Percentiles rank a stretch among this genome's conserved stretches.
Conservation (phyloP, 331 rosid species). For the Malus hybrid region DNA sequence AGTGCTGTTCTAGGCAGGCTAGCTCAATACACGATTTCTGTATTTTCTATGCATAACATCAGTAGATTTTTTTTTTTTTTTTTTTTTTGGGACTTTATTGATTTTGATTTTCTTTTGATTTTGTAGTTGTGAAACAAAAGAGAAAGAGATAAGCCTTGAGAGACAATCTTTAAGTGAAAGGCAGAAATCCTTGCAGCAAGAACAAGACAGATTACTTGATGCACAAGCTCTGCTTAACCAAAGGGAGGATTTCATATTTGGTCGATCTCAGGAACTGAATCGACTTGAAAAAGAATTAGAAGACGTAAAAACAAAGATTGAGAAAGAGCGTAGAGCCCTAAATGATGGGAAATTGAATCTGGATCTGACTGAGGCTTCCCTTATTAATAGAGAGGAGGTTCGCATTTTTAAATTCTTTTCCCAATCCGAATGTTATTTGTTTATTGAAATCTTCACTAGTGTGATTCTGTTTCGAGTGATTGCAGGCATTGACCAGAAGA, state of each 20-base stretch:
- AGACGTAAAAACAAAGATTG: constrained; percentile 37
- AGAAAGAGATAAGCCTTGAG: constrained; percentile 66
- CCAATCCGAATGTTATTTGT: constrained; percentile 10
- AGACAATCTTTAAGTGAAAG: constrained; percentile 76
- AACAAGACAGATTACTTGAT: constrained; percentile 77
- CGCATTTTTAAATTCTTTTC: background rate
- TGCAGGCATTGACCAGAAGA: constrained; percentile 49
- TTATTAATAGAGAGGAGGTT: constrained; percentile 70
- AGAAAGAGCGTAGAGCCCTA: constrained; percentile 49
- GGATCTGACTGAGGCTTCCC: constrained; percentile 46
- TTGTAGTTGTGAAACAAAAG: constrained; percentile 77
- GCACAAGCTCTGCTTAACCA: constrained; percentile 78
- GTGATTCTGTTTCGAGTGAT: constrained; percentile 15
- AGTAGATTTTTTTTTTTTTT: background rate
- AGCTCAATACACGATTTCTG: background rate
- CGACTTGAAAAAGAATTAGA: constrained; percentile 65
- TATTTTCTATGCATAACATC: background rate
- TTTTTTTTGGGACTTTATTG: constrained; percentile 1
- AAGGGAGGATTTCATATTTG: constrained; percentile 65
- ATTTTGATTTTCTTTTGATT: constrained; percentile 5
- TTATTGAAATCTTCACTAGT: constrained; percentile 9
- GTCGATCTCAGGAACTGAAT: constrained; percentile 61
- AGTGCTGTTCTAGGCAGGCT: background rate
- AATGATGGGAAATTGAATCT: constrained; percentile 52
- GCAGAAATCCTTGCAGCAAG: constrained; percentile 65